These are phyloP conservation scores for Solanum ossicruentum DNA, from an alignment of 257 asterid genomes.

Conservation along the genomic window DNA sequence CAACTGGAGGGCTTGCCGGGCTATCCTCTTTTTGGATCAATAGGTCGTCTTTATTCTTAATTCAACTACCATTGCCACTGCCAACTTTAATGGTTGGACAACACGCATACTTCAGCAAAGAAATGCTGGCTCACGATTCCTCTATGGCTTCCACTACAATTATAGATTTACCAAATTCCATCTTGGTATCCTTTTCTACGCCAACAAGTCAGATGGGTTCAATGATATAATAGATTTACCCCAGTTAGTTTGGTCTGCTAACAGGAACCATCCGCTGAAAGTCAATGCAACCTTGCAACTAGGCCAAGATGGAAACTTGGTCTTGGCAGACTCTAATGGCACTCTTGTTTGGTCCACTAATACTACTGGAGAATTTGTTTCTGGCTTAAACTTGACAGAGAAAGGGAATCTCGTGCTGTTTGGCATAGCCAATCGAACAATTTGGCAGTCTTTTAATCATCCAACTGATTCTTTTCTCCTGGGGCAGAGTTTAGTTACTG, in stretches of 20 bases:
- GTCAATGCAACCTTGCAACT: not conserved
- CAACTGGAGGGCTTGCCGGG: not conserved
- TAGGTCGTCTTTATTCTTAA: not conserved
- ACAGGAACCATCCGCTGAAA: not conserved
- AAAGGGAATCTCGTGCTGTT: not conserved
- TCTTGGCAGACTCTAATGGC: not conserved
- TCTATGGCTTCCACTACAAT: not conserved
- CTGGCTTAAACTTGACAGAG: not conserved
- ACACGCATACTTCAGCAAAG: not conserved
- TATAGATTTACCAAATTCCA: not conserved
- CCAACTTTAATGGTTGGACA: not conserved
- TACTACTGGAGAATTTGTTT: not conserved
- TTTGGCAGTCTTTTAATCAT: slow-evolving; percentile 5
- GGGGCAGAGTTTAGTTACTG: not conserved
- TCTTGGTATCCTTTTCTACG: not conserved
- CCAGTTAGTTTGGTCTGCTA: not conserved
- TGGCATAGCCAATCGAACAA: not conserved
- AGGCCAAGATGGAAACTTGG: not conserved
- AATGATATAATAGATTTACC: not conserved
- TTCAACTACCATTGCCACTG: too few species aligned
- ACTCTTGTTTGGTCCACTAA: not conserved
- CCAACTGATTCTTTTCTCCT: not conserved
- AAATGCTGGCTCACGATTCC: not conserved
- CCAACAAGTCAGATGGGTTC: not conserved
- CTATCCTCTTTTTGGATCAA: not conserved